Percentiles rank a stretch among this genome's conserved stretches.
Conservation (phyloP, 139 green algal genomes). For the Micractinium conductrix region DNA sequence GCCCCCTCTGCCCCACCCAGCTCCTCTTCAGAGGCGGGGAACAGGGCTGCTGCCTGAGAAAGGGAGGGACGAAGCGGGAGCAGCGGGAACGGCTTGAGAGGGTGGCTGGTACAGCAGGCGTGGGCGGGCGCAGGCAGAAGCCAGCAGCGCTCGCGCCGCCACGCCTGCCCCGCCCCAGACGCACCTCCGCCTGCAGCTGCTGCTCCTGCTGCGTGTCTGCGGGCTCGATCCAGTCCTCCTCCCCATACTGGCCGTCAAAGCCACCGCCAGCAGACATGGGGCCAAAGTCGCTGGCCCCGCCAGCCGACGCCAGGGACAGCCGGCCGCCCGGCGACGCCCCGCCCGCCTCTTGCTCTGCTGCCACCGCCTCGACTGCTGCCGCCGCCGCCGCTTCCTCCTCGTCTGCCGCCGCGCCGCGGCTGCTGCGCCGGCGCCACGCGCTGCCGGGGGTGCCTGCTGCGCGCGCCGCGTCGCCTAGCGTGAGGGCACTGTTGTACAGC, state of each 20-base stretch:
- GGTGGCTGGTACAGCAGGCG: no score
- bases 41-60: no score
- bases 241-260: neutral
- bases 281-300: neutral
- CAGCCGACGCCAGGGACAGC: neutral
- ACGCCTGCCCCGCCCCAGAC: no score
- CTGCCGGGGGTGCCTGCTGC: neutral
- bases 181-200: neutral
- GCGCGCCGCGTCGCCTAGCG: neutral
- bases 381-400: conserved; percentile 8
- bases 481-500: conserved; percentile 20
- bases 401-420: conserved; percentile 2
- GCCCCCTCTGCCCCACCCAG: neutral
- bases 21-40: neutral
- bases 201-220: conserved; percentile 31
- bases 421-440: conserved; percentile 11
- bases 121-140: no score
- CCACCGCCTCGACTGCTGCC: neutral
- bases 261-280: neutral
- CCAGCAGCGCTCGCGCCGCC: no score
- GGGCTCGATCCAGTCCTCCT: neutral
- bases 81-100: no score
- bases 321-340: no score
- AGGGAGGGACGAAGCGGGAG: no score
- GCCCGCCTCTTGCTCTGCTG: neutral